Conservation (phyloP, 108 stramenopile genomes). For the Pseudonitzschia pungens region DNA sequence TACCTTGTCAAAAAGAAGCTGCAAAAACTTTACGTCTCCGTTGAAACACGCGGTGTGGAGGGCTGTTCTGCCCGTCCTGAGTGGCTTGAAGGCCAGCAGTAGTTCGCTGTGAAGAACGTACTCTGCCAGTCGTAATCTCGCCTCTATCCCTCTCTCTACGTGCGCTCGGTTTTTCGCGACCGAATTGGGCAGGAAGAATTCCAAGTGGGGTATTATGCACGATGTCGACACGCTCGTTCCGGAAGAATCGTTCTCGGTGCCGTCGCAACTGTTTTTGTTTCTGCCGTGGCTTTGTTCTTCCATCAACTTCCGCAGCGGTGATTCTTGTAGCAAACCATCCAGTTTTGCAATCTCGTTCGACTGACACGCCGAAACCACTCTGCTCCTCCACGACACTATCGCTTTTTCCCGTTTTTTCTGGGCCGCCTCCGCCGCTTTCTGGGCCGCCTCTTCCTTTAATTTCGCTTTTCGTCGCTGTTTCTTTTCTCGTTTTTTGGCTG, state of each 20-base stretch:
- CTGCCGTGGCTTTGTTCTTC: neutral
- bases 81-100: slow-evolving; percentile 32
- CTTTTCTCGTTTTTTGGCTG: slow-evolving; percentile 72
- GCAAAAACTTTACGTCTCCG: slow-evolving; percentile 44
- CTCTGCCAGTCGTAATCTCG: slow-evolving; percentile 28
- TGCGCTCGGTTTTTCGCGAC: slow-evolving; percentile 42
- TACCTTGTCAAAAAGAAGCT: slow-evolving; percentile 25
- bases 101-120: slow-evolving; percentile 29
- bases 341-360: slow-evolving; percentile 54
- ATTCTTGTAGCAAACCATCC: slow-evolving; percentile 59
- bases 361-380: slow-evolving; percentile 71
- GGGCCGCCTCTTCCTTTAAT: slow-evolving; percentile 60
- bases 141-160: slow-evolving; percentile 36
- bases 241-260: neutral
- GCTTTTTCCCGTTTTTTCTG: slow-evolving; percentile 71
- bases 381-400: slow-evolving; percentile 64
- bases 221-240: neutral
- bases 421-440: slow-evolving; percentile 63
- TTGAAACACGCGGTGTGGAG: slow-evolving; percentile 57
- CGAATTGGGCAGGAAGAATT: slow-evolving; percentile 43
- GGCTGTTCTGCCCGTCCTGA: slow-evolving; percentile 44
- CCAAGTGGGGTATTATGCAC: slow-evolving; percentile 35
- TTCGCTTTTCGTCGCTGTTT: slow-evolving; percentile 69
- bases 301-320: slow-evolving; percentile 41
- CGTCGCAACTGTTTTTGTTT: neutral